Evolutionary conservation across 805 yeast species (phyloP).

Genomic region (Starmerella vaccinii): DNA sequence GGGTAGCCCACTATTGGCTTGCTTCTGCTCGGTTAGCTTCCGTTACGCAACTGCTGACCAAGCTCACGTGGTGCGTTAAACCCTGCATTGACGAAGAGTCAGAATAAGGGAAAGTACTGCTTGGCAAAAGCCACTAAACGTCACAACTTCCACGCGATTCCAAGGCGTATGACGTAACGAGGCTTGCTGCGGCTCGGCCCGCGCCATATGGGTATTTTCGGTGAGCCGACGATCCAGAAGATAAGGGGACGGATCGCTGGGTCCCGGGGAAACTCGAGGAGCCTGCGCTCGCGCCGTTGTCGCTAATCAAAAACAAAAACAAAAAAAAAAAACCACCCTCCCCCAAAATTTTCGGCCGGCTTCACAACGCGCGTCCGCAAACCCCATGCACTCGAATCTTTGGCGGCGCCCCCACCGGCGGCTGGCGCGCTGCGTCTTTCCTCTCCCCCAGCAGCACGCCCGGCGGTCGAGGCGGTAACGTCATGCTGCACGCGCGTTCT

Average conservation of each 20-base stretch:
- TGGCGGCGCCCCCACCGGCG: no score
- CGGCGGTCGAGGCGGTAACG: neutral
- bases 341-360: no score
- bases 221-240: neutral
- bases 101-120: neutral
- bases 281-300: no score
- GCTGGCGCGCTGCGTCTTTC: no score
- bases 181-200: conserved; percentile 1
- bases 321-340: no score
- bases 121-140: conserved; percentile 1
- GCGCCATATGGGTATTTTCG: neutral
- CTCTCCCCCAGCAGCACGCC: no score
- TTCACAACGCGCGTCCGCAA: no score
- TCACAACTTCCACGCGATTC: neutral
- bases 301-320: no score
- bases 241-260: no score
- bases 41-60: neutral
- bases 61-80: neutral
- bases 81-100: neutral
- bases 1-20: no score
- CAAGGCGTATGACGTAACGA: neutral
- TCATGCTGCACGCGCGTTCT: neutral
- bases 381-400: no score
- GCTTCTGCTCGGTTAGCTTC: neutral
- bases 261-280: no score